Evolutionary conservation across 495 filamentous ascomycete species (phyloP).

Genomic region (Cenococcum geophilum): DNA sequence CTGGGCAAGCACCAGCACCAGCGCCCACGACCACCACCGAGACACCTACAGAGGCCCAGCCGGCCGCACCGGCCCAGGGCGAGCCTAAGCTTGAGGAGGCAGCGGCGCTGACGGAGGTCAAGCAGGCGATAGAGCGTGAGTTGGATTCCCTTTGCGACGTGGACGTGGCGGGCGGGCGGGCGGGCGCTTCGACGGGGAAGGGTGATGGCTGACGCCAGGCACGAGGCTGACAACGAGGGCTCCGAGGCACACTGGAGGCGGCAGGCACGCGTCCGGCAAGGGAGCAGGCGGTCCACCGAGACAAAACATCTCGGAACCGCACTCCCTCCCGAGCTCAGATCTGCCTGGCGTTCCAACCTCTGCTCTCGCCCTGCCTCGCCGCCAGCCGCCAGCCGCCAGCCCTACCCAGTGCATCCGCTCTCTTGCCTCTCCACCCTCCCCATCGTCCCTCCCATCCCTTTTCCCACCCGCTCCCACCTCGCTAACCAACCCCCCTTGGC

Average conservation of each 20-base stretch:
- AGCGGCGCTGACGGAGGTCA: not conserved
- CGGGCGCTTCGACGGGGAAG: no score
- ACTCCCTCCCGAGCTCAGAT: no score
- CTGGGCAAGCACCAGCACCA: slow-evolving; percentile 22
- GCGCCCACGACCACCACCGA: slow-evolving; percentile 7
- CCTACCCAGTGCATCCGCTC: no score
- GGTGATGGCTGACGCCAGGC: no score
- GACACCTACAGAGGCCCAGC: not conserved
- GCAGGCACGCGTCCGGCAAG: not conserved
- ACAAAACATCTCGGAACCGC: no score
- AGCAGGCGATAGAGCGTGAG: slow-evolving; percentile 2
- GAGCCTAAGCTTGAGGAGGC: slow-evolving; percentile 7
- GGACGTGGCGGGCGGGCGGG: not conserved
- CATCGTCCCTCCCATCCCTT: not conserved
- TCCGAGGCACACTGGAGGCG: no score
- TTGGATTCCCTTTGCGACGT: not conserved
- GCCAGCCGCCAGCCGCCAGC: no score
- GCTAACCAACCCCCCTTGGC: not conserved
- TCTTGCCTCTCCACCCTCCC: no score
- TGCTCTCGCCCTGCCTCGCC: not conserved
- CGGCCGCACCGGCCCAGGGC: not conserved
- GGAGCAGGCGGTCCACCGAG: not conserved
- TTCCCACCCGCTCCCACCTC: not conserved
- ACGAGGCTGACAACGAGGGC: no score
- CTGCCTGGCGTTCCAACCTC: no score